Evolutionary conservation across 2,329 filamentous ascomycete genomes (phyloP).

Genomic region (Fusarium pseudograminearum): DNA sequence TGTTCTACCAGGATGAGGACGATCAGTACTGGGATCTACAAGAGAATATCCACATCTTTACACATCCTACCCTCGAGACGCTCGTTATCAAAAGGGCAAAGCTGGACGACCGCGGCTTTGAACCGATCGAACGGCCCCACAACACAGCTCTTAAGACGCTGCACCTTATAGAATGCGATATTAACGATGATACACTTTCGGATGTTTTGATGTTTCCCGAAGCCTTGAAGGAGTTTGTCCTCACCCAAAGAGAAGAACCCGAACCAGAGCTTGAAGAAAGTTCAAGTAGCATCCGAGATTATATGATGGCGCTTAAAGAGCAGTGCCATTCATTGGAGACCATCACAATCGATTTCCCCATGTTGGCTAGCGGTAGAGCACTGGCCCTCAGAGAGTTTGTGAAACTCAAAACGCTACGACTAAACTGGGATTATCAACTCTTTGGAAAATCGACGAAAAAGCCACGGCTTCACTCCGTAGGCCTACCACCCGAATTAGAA

Average conservation of each 20-base stretch:
- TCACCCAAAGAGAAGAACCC: constrained; percentile 58
- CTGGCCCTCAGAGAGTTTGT: constrained; percentile 60
- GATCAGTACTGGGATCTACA: constrained; percentile 63
- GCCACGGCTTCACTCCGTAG: constrained; percentile 60
- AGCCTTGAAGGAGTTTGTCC: constrained; percentile 60
- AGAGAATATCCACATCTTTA: constrained; percentile 65
- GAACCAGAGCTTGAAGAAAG: constrained; percentile 60
- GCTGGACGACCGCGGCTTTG: constrained; percentile 61
- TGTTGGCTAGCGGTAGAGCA: constrained; percentile 55
- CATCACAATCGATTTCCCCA: constrained; percentile 60
- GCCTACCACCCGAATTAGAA: constrained; percentile 60
- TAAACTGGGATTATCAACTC: constrained; percentile 63
- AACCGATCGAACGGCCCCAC: constrained; percentile 61
- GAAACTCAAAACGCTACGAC: constrained; percentile 55
- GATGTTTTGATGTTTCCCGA: constrained; percentile 58
- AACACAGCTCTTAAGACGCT: constrained; percentile 59
- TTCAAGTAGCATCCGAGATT: constrained; percentile 61
- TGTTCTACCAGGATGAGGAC: constrained; percentile 61
- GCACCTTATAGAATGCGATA: constrained; percentile 63
- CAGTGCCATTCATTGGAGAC: constrained; percentile 58
- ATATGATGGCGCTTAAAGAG: constrained; percentile 58
- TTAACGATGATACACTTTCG: constrained; percentile 58
- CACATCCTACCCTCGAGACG: constrained; percentile 61
- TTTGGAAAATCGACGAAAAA: constrained; percentile 60
- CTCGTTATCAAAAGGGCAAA: constrained; percentile 60